Base-by-base conservation (phyloP, 176 grass and related monocot genomes). In the Saccharum spontaneum region DNA sequence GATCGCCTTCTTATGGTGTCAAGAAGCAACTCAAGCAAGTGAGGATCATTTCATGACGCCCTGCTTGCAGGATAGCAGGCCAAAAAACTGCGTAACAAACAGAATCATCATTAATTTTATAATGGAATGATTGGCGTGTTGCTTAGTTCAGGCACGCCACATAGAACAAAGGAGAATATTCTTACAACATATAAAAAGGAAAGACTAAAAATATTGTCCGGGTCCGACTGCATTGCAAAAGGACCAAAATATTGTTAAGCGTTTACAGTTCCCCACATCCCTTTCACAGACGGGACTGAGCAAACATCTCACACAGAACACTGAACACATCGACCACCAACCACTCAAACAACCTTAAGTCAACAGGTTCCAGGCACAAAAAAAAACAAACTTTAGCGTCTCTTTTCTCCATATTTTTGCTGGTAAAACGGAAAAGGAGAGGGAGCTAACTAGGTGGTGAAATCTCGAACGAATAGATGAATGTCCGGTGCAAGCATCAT, bases 61-160 rank as follows among this genome's bases (percentile, higher is more conserved):
- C 88, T 90, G 79, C 28, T 48, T 67, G 26, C 71, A 89, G 26
- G 49, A 79, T 15, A 69, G 37, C 23, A 64, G 60, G n/a, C 1
- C n/a, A n/a, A 39, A 61, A 69, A 57, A 73, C 18, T 43, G 57
- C 11, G 14, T 40, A 74, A 18, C 2, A 2, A 55, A 55, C 2
- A 24, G 38, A 5, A 8, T 40, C 39, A 68, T 68, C 4, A 8
- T 16, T 7, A 8, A 23, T 71, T 31, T 73, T 50, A 77, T 44
- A 45, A 43, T 12, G 2, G 11, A 17, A 48, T 44, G 38, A 45
- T 37, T 69, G 48, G 67, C 1, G 52, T 16, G 80, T 71, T 48
- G 69, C 39, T 23, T n/a, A 77, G 10, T 43, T 82, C 24, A 34
- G 52, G 49, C 3, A n/a, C 22, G 61, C 30, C 8, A 14, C 50